A percentile compares a stretch with the other conserved stretches of the same genome.
Conservation (phyloP, 169 alveolate genomes). For the Blepharisma undulans region DNA sequence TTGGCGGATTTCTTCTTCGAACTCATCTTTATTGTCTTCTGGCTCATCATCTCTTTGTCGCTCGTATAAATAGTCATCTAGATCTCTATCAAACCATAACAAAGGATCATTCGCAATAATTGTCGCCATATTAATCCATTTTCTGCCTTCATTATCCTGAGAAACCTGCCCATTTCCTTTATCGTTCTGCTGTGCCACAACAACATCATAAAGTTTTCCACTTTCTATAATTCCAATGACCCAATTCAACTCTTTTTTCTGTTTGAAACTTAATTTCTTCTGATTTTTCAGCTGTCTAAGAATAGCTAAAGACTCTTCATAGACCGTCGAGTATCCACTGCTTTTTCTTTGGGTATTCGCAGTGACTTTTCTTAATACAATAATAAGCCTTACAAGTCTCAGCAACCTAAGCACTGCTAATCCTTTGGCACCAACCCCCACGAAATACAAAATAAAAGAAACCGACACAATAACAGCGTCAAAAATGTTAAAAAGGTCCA, state of each 20-base stretch:
- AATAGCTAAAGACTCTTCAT: slow-evolving; percentile 56
- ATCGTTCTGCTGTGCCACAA: slow-evolving; percentile 38
- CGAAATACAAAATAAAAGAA: slow-evolving; percentile 45
- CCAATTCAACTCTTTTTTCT: slow-evolving; percentile 67
- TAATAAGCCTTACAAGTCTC: slow-evolving; percentile 56
- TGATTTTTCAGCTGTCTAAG: slow-evolving; percentile 37
- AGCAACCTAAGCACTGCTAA: slow-evolving; percentile 64
- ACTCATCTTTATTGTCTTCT: slow-evolving; percentile 49
- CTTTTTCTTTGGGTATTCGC: slow-evolving; percentile 51
- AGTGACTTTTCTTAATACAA: slow-evolving; percentile 59
- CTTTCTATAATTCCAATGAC: slow-evolving; percentile 65
- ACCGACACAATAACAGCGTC: slow-evolving; percentile 55
- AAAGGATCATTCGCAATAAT: slow-evolving; percentile 59
- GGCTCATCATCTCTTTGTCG: slow-evolving; percentile 57
- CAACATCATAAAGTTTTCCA: slow-evolving; percentile 63
- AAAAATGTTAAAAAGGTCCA: slow-evolving; percentile 52
- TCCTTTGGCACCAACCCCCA: slow-evolving; percentile 62
- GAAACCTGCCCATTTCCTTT: slow-evolving; percentile 48
- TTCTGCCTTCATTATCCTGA: slow-evolving; percentile 61
- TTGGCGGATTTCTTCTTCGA: slow-evolving; percentile 57
- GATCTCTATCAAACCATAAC: slow-evolving; percentile 66
- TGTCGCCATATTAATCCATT: slow-evolving; percentile 58
- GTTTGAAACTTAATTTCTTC: slow-evolving; percentile 33
- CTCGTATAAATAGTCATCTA: slow-evolving; percentile 68
- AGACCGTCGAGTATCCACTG: slow-evolving; percentile 48